Evolutionary conservation across 106 monocot genomes (phyloP), one percentile per base, ranked within the genome.

Genomic region (Posidonia australis): DNA sequence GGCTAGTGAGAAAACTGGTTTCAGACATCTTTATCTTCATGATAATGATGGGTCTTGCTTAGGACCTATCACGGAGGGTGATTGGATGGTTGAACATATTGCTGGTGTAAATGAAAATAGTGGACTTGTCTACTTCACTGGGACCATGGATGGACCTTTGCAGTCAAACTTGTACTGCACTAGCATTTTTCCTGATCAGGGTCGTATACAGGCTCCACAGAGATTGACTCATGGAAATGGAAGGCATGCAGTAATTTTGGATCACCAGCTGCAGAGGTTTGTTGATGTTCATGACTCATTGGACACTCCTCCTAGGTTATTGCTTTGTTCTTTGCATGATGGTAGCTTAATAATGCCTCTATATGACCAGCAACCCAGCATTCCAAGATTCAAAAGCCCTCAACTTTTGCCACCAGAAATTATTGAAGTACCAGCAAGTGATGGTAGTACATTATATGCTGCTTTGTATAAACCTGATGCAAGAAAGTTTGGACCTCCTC

Each of bases 51-150:
- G 90, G 29, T 42, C 49, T 58, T 96, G 84, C 64, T 69, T 90
- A 42, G 96, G 96, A 17, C 96, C 96, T 26, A 63, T 96, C 17
- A 96, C 96, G 21, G 69, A 90, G 73, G 96, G 96, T 21, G 80
- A 90, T 63, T 96, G 96, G 96, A 90, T 87, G 82, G 84, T 96
- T 46, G 96, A 96, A 53, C 96, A 96, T 64, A 75, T 96, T 70
- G 84, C 80, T 51, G 90, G 90, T 67, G 70, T 96, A 5, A 90
- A 96, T 78, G 96, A 96, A 69, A 84, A 44, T 76, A 78, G 77
- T 26, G 96, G 96, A 25, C 60, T 90, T 53, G 49, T 90, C 16
- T 96, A 84, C 73, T 96, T 96, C 51, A 96, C 90, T 5, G 96
- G 82, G 52, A 96, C 96, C 1, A 54, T 82, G 82, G 96, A 96